Conservation (phyloP, 768 basidiomycete genomes). For the Suillus cothurnatus region DNA sequence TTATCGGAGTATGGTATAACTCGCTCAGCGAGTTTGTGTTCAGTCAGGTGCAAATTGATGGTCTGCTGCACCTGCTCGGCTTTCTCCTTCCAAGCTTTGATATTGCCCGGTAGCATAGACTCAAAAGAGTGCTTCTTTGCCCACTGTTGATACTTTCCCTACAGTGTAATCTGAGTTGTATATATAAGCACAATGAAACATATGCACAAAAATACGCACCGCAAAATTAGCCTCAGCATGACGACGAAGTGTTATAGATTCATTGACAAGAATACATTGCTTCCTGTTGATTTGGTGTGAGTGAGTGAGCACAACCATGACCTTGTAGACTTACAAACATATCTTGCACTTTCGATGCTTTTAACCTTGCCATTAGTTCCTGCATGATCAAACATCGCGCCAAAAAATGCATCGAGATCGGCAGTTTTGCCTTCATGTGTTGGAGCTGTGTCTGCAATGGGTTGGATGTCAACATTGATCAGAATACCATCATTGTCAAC, state of each 20-base stretch:
- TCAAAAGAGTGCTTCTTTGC: slow-evolving; percentile 24
- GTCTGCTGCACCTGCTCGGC: slow-evolving; percentile 15
- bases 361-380: not conserved
- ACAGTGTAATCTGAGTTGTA: not conserved
- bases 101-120: slow-evolving; percentile 33
- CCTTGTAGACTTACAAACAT: not conserved
- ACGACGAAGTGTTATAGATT: not conserved
- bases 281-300: not conserved
- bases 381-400: not conserved
- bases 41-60: slow-evolving; percentile 31
- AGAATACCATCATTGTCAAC: slow-evolving; percentile 16
- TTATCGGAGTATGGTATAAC: slow-evolving; percentile 35
- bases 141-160: slow-evolving; percentile 31
- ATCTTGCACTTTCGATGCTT: not conserved
- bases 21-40: slow-evolving; percentile 15
- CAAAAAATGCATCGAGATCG: slow-evolving; percentile 1
- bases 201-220: not conserved
- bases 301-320: not conserved
- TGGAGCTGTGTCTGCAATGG: not conserved
- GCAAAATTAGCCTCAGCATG: not conserved
- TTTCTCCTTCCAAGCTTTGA: slow-evolving; percentile 20
- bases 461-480: slow-evolving; percentile 12
- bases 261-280: not conserved
- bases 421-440: not conserved
- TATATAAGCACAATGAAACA: not conserved